phyloP scores from a whole-genome alignment of 1,139 yeast genomes.

The Taphrina flavorubra region DNA sequence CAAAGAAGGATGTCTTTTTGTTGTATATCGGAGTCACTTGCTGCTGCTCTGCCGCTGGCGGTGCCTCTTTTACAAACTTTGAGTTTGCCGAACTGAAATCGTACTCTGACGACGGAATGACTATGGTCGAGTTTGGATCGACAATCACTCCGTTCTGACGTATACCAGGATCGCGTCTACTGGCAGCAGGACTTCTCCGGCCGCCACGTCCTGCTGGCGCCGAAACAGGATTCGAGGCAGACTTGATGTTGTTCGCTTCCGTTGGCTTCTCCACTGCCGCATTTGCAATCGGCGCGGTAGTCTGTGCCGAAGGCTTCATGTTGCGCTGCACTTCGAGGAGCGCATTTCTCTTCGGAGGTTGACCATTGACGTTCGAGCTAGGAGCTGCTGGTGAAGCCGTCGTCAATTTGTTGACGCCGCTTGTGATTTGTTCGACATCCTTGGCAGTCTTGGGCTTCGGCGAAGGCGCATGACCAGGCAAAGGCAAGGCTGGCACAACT shows the following conservation, averaged over 20 bases:
- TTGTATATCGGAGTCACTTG: conserved; percentile 66
- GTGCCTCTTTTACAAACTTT: conserved; percentile 41
- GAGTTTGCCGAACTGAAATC: conserved; percentile 43
- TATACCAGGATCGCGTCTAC: conserved; percentile 28
- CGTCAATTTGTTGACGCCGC: conserved; percentile 51
- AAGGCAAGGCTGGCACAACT: conserved; percentile 45
- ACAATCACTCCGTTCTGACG: conserved; percentile 38
- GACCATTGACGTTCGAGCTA: conserved; percentile 37
- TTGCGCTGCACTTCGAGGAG: conserved; percentile 29
- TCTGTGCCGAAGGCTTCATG: conserved; percentile 15
- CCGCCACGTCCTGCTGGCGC: conserved; percentile 19
- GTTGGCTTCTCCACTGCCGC: conserved; percentile 48
- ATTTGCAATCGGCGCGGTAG: conserved; percentile 49
- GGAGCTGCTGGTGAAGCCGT: conserved; percentile 29
- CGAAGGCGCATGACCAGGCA: conserved; percentile 50
- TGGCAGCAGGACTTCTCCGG: conserved; percentile 14
- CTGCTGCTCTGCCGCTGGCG: conserved; percentile 13
- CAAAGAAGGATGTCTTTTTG: conserved; percentile 63
- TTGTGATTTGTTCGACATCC: conserved; percentile 46
- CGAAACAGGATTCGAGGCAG: neutral
- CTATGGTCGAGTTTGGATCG: conserved; percentile 31
- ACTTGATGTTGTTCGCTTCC: conserved; percentile 22
- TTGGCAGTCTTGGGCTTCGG: conserved; percentile 44
- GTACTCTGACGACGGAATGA: conserved; percentile 40
- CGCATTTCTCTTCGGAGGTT: conserved; percentile 39